Conservation (phyloP, 305 asterid genomes). For the Fraxinus latifolia region DNA sequence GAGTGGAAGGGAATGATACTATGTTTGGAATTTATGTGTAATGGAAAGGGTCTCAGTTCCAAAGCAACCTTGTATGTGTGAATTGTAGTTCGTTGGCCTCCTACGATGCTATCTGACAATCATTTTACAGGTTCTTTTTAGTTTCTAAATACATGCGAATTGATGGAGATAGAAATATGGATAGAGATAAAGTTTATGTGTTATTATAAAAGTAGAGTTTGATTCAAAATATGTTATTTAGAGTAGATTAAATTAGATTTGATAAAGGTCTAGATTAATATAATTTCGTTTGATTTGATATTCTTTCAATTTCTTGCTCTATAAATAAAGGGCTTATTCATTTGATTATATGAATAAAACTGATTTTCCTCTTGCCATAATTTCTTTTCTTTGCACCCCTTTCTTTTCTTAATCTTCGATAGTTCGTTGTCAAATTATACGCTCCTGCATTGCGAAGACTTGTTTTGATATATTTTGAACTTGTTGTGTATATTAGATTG, state of each 20-base stretch:
- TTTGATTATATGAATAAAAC: background rate
- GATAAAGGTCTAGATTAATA: background rate
- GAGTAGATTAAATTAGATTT: background rate
- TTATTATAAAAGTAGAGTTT: background rate
- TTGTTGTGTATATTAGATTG: conserved; percentile 52
- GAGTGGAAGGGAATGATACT: background rate
- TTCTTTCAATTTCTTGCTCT: background rate
- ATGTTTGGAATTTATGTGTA: background rate
- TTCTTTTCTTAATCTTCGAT: background rate
- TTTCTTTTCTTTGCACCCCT: background rate
- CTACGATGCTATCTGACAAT: conserved; percentile 2
- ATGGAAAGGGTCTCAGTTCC: background rate
- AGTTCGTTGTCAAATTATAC: background rate
- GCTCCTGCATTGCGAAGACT: background rate
- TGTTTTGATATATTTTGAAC: conserved; percentile 16
- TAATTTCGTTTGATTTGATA: background rate
- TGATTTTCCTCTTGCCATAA: background rate
- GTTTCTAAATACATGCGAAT: background rate
- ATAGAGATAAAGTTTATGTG: background rate
- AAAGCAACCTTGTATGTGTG: background rate
- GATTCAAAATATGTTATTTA: too few species aligned
- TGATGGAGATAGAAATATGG: background rate
- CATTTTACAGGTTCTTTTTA: background rate
- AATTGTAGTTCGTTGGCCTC: background rate
- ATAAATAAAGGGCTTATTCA: background rate